phyloP scores from a whole-genome alignment of 345 rosid genomes.

The Pistacia atlantica region DNA sequence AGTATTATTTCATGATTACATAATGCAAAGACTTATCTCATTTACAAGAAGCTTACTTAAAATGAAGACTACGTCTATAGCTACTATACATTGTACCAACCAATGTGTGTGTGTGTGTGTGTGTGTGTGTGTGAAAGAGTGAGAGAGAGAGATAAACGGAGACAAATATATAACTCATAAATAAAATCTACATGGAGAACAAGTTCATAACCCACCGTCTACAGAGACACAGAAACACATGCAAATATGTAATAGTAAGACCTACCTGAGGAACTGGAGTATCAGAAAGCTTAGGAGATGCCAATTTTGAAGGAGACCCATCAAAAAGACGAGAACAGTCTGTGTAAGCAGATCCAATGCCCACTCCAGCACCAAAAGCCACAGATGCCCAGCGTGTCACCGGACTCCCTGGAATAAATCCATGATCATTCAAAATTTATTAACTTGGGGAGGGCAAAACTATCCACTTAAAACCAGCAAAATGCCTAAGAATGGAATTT shows the following conservation, averaged over 20 bases:
- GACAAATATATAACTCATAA: background rate
- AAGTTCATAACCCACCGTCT: background rate
- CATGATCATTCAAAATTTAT: background rate
- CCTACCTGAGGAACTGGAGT: slow-evolving; percentile 55
- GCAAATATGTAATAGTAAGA: background rate
- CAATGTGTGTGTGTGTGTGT: too few species aligned
- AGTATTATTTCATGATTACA: background rate
- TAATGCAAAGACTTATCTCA: background rate
- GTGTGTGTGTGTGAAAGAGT: background rate
- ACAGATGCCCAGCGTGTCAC: slow-evolving; percentile 83
- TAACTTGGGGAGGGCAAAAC: background rate
- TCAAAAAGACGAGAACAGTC: slow-evolving; percentile 70
- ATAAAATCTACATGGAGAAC: background rate
- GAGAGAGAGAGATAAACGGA: background rate
- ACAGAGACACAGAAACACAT: background rate
- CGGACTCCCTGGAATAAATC: slow-evolving; percentile 64
- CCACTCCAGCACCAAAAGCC: slow-evolving; percentile 94
- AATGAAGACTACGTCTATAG: background rate
- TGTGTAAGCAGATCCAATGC: slow-evolving; percentile 86
- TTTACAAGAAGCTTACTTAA: background rate
- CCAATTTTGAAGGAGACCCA: slow-evolving; percentile 49
- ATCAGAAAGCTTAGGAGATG: slow-evolving; percentile 44
- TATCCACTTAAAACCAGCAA: background rate
- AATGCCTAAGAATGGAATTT: background rate
- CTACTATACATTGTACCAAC: background rate